Evolutionary conservation across 768 basidiomycete species (phyloP).

Genomic region (Coprinellus micaceus): DNA sequence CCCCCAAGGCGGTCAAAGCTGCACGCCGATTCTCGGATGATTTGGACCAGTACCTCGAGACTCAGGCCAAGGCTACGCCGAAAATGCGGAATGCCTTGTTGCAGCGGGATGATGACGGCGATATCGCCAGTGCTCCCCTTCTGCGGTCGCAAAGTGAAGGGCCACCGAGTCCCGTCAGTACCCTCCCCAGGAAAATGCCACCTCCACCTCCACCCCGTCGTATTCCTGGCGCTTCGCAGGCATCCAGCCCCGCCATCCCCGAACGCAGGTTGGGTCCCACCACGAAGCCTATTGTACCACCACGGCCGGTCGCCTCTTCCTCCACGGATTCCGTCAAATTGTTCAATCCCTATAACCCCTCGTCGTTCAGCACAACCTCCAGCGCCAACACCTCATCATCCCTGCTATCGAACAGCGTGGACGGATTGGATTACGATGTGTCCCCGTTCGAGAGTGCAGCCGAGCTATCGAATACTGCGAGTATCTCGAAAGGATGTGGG

Average conservation of each 20-base stretch:
- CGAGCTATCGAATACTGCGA: conserved; percentile 34
- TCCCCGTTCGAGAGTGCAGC: conserved; percentile 67
- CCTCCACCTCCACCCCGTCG: conserved; percentile 61
- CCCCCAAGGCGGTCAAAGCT: conserved; percentile 10
- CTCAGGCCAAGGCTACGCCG: not conserved
- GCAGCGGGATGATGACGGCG: conserved; percentile 33
- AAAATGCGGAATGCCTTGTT: not conserved
- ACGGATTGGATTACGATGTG: conserved; percentile 32
- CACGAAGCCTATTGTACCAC: not conserved
- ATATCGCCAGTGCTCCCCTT: conserved; percentile 22
- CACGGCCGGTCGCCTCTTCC: not conserved
- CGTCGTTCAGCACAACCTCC: conserved; percentile 1
- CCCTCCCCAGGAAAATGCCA: conserved; percentile 42
- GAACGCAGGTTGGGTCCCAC: conserved; percentile 32
- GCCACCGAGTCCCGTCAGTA: not conserved
- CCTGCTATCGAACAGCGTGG: conserved; percentile 9
- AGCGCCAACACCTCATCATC: not conserved
- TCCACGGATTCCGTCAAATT: conserved; percentile 2
- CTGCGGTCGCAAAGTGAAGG: conserved; percentile 24
- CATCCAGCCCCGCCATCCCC: conserved; percentile 45
- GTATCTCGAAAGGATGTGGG: conserved; percentile 32
- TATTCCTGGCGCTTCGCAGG: conserved; percentile 25
- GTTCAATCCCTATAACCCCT: not conserved
- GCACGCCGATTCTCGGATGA: conserved; percentile 10
- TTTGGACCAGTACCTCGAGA: conserved; percentile 1